phyloP scores from a whole-genome alignment of 257 asterid genomes.

The Gynochthodes officinalis region DNA sequence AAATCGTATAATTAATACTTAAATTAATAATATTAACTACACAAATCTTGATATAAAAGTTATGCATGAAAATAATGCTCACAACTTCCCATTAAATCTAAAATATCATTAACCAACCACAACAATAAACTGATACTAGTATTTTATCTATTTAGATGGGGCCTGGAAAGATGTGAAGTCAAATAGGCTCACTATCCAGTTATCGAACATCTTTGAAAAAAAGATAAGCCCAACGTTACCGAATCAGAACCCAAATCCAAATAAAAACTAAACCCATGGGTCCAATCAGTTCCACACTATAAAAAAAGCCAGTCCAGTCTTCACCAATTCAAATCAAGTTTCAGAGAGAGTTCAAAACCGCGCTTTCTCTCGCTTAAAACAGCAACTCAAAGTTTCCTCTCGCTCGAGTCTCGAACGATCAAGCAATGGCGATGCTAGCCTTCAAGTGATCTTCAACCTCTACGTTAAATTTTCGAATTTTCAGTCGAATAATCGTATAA shows the following conservation, averaged over 20 bases:
- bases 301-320: too few relatives aligned
- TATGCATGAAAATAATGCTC: too few relatives aligned
- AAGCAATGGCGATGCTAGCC: constrained; percentile 45
- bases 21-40: too few relatives aligned
- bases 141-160: too few relatives aligned
- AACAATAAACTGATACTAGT: too few relatives aligned
- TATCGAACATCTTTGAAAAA: not conserved
- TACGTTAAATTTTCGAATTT: not conserved
- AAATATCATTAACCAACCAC: too few relatives aligned
- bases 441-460: constrained; percentile 53
- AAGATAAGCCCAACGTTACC: not conserved
- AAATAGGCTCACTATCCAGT: not conserved
- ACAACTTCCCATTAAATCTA: too few relatives aligned
- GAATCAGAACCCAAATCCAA: constrained; percentile 29
- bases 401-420: not conserved
- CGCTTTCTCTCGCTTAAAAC: constrained; percentile 22
- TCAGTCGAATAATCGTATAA: not conserved
- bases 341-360: constrained; percentile 20
- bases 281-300: constrained; percentile 30
- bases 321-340: constrained; percentile 23
- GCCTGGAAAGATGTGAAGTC: too few relatives aligned
- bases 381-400: not conserved
- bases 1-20: too few relatives aligned
- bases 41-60: too few relatives aligned
- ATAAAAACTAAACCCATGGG: not conserved